Evolutionary conservation across 768 basidiomycete species (phyloP), one percentile per base, ranked within the genome.

Genomic region (Suillus americanus): DNA sequence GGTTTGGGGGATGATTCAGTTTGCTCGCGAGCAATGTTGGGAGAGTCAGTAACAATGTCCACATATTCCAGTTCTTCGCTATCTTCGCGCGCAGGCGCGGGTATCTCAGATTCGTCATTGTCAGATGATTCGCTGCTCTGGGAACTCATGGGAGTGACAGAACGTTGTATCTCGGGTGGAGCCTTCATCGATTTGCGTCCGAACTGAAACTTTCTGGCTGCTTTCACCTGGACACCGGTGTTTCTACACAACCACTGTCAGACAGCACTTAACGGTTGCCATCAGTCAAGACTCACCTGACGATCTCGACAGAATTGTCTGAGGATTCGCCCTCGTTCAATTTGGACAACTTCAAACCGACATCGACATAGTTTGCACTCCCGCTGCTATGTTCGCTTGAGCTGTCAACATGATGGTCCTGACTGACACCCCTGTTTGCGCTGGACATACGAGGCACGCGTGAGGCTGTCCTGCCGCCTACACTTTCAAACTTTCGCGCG

Each of bases 181-280:
- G 3, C 20, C 3, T 60, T 20, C 13, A 16, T 35, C 14, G 73
- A 67, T 63, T 75, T 73, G 43, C 16, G 43, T 23, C 57, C 69
- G 28, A 48, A 4, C 23, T 72, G 67, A 12, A 43, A 5, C 50
- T 65, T 68, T 43, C 66, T 68, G 35, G 65, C 65, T 0, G 71
- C 64, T 63, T 71, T 74, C 41, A 59, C 40, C 40, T 28, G 18
- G 18, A 30, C 40, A 20, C 18, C 20, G 5, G 18, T 16, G 1
- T 41, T 12, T 59, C 57, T 59, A 7, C 57, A 18, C 7, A 3
- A 41, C 28, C 18, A 12, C 10, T n/a, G 25, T 59, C 28, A 41
- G 57, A 41, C 7, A 30, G 25, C 10, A 41, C 40, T 20, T 6
- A 1, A 8, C 23, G 23, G 6, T 59, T 30, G 12, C 25, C 25